These are phyloP conservation scores for Mycena rosella DNA, from an alignment of 768 basidiomycete genomes.

Conservation along the genomic window DNA sequence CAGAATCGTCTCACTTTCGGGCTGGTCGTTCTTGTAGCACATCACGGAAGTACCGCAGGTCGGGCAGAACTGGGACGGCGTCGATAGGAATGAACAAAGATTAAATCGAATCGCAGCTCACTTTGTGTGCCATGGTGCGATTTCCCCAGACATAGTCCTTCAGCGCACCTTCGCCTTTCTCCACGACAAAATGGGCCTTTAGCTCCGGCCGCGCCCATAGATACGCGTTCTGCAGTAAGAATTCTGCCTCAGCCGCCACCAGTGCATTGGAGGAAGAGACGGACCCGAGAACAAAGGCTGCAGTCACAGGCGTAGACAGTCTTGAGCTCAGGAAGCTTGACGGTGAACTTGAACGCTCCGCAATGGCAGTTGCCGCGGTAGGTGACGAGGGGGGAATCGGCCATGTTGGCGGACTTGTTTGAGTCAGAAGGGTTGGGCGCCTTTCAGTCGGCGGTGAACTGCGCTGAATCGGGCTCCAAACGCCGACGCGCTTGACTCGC, in stretches of 20 bases:
- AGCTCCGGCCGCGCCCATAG: neutral
- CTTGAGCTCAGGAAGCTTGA: conserved; percentile 14
- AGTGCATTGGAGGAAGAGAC: neutral
- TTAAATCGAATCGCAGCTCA: neutral
- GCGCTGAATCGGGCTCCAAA: no score
- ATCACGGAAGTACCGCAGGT: conserved; percentile 23
- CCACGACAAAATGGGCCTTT: conserved; percentile 3
- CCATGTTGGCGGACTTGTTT: neutral
- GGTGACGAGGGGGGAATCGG: neutral
- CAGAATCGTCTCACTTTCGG: neutral
- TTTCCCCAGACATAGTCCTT: conserved; percentile 18
- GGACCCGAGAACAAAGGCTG: conserved; percentile 20
- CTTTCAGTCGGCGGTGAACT: no score
- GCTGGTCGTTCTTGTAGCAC: conserved; percentile 5
- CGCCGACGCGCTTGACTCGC: no score
- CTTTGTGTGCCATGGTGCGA: conserved; percentile 1
- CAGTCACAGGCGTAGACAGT: conserved; percentile 10
- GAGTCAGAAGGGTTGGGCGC: no score
- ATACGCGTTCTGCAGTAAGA: neutral
- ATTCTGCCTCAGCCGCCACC: neutral
- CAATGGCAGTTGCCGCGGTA: conserved; percentile 28
- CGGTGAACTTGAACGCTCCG: conserved; percentile 26
- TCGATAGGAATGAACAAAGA: no score
- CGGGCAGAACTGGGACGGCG: conserved; percentile 13
- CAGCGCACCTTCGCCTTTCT: neutral